A percentile compares a stretch with the other conserved stretches of the same genome.
Conservation (phyloP, 345 rosid genomes). For the Eucalyptus cladocalyx region DNA sequence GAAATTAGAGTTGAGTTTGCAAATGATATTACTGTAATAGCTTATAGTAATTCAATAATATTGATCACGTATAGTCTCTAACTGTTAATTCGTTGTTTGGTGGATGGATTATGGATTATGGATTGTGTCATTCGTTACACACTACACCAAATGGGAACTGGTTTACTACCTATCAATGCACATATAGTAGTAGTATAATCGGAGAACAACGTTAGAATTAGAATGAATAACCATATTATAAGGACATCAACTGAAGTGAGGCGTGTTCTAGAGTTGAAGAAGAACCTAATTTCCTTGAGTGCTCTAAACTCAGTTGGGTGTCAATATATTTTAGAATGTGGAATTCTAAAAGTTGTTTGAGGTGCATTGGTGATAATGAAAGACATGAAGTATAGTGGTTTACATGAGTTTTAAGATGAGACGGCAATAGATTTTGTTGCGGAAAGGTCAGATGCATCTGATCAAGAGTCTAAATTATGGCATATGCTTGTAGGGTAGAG, state of each 20-base stretch:
- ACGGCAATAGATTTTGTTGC: fast-evolving
- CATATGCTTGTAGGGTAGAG: neutral
- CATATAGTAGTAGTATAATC: too few species aligned
- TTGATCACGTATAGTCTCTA: too few species aligned
- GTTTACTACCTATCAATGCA: neutral
- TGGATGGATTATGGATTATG: neutral
- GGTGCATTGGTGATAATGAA: neutral
- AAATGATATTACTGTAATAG: neutral
- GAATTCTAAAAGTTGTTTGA: neutral
- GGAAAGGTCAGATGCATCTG: fast-evolving
- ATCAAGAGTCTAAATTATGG: too few species aligned
- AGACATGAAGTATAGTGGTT: neutral
- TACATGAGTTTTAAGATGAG: neutral
- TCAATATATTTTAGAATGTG: neutral
- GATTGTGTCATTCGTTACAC: too few species aligned
- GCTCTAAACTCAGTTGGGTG: neutral
- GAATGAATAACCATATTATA: too few species aligned
- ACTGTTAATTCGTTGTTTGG: neutral
- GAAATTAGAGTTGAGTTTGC: neutral
- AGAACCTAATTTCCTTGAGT: neutral
- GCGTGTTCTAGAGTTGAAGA: neutral
- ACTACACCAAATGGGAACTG: neutral
- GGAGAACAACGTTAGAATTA: neutral
- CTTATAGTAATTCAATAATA: too few species aligned
- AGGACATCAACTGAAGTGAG: neutral